Percentiles rank a stretch among this genome's conserved stretches.
These are phyloP conservation scores for Podochytrium sp. DNA, from an alignment of 192 early-diverging fungal species.

Conservation along the genomic window DNA sequence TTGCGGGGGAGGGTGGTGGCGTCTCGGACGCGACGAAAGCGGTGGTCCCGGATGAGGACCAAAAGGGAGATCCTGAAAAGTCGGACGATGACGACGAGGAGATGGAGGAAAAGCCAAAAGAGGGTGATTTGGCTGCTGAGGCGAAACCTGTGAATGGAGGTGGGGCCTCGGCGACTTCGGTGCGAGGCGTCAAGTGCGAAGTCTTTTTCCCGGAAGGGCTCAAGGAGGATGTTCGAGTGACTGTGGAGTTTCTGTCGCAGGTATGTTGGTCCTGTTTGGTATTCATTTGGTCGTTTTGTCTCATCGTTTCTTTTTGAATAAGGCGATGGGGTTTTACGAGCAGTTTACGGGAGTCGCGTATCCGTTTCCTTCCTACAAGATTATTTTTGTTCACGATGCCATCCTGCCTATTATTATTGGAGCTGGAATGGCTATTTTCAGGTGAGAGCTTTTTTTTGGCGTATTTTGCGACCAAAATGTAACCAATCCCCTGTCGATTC, in stretches of 20 bases:
- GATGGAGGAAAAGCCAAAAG: conserved; percentile 8
- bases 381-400: conserved; percentile 86
- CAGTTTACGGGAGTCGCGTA: conserved; percentile 83
- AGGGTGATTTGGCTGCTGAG: background rate
- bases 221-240: conserved; percentile 64
- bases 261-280: conserved; percentile 30
- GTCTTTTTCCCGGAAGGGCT: conserved; percentile 72
- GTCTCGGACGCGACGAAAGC: conserved; percentile 6
- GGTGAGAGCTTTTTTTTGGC: conserved; percentile 35
- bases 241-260: conserved; percentile 63
- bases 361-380: conserved; percentile 81
- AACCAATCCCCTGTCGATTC: too few relatives aligned
- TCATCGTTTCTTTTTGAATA: conserved; percentile 24
- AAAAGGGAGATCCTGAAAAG: conserved; percentile 22
- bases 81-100: conserved; percentile 28
- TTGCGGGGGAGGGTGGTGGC: background rate
- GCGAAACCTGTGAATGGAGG: background rate
- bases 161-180: too few relatives aligned
- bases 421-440: conserved; percentile 81
- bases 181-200: conserved; percentile 46
- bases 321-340: conserved; percentile 83
- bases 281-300: background rate
- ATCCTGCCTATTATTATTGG: conserved; percentile 69
- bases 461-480: too few relatives aligned
- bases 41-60: conserved; percentile 2